A percentile compares a stretch with the other conserved stretches of the same genome.
These are phyloP conservation scores for Trapa incisa DNA, from an alignment of 345 rosid genomes.

Conservation along the genomic window DNA sequence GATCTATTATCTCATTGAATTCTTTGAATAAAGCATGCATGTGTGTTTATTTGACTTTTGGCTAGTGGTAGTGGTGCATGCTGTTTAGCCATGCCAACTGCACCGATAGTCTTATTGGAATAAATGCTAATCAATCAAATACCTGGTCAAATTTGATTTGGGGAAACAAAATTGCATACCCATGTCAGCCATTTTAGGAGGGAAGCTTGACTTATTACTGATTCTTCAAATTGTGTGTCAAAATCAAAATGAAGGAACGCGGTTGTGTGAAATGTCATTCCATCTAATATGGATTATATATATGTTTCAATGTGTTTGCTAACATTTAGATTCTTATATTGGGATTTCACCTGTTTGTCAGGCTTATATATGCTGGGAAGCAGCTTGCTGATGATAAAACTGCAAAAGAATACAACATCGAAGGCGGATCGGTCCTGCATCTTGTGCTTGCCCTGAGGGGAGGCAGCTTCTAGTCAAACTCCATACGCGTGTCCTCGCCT, in stretches of 20 bases:
- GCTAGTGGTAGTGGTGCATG: no score
- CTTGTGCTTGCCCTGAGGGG: slow-evolving; percentile 96
- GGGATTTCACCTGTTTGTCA: slow-evolving; percentile 9
- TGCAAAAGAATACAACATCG: slow-evolving; percentile 84
- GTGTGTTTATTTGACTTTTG: background rate
- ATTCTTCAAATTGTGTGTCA: background rate
- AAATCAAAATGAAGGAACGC: background rate
- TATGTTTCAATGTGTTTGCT: no score
- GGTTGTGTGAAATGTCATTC: background rate
- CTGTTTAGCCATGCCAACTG: background rate
- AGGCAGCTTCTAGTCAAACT: slow-evolving; percentile 22
- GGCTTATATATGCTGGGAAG: slow-evolving; percentile 95
- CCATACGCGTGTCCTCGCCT: no score
- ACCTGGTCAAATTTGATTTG: background rate
- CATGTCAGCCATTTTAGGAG: background rate
- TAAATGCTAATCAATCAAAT: background rate
- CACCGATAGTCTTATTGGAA: background rate
- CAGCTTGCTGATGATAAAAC: slow-evolving; percentile 98
- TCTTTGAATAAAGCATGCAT: no score
- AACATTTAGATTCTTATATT: background rate
- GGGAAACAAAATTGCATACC: background rate
- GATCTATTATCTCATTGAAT: background rate
- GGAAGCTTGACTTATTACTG: no score
- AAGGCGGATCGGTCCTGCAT: slow-evolving; percentile 98
- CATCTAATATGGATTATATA: background rate